These are phyloP conservation scores for Bruguiera hainesii DNA, from an alignment of 441 rosid species.

Conservation along the genomic window DNA sequence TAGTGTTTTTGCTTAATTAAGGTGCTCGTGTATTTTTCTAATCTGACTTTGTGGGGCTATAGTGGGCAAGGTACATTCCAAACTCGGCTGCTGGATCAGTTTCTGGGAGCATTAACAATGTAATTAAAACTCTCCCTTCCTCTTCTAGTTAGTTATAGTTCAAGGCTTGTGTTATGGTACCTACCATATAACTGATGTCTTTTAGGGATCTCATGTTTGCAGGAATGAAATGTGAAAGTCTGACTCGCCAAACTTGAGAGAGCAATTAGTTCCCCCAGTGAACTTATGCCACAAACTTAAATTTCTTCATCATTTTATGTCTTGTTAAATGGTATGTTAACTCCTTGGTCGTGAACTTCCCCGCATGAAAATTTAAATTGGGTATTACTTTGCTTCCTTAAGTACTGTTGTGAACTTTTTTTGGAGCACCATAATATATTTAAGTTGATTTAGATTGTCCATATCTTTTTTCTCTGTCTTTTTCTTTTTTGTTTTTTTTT, in stretches of 20 bases:
- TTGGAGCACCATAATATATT: too few relatives aligned
- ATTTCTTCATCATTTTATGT: background rate
- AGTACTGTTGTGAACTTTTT: too few relatives aligned
- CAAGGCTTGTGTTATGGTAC: background rate
- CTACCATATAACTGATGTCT: background rate
- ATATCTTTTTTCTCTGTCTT: too few relatives aligned
- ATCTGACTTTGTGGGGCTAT: background rate
- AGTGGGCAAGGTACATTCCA: slow-evolving; percentile 99
- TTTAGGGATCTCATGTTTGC: slow-evolving; percentile 36
- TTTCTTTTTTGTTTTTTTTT: too few relatives aligned
- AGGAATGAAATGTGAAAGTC: slow-evolving; percentile 35
- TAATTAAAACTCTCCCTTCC: slow-evolving; percentile 23
- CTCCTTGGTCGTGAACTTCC: background rate
- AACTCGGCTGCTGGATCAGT: slow-evolving; percentile 56
- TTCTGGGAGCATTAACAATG: slow-evolving; percentile 52
- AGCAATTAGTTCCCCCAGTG: background rate
- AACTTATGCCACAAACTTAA: background rate
- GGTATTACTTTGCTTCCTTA: too few relatives aligned
- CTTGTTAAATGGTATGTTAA: background rate
- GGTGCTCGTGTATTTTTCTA: background rate
- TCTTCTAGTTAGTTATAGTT: background rate
- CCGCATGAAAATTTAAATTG: background rate
- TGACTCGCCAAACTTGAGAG: slow-evolving; percentile 9
- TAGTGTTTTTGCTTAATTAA: background rate
- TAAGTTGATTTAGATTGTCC: too few relatives aligned